Evolutionary conservation across 2,329 filamentous ascomycete genomes (phyloP).

Genomic region (Monosporascus sp.): DNA sequence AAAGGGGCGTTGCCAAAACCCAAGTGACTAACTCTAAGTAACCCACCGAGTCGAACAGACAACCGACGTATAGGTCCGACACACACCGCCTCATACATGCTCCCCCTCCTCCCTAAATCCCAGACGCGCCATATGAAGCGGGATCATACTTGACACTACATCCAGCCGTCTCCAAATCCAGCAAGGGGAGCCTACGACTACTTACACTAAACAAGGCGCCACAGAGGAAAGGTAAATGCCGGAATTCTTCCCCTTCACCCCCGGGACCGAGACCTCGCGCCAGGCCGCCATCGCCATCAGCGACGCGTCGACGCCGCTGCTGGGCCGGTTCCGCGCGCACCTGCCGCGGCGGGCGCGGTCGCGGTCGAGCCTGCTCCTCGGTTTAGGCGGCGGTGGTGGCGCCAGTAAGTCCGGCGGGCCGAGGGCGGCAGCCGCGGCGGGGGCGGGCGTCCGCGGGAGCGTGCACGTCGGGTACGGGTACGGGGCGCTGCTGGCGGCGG

Average conservation of each 20-base stretch:
- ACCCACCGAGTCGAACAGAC: too few species aligned
- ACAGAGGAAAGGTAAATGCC: constrained; percentile 40
- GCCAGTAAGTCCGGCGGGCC: constrained; percentile 11
- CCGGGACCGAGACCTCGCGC: constrained; percentile 54
- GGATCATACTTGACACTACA: too few species aligned
- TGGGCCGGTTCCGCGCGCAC: constrained; percentile 62
- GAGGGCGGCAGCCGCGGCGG: constrained; percentile 6
- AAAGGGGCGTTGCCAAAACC: too few species aligned
- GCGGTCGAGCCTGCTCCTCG: neutral
- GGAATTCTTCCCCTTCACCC: constrained; percentile 63
- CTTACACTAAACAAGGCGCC: neutral
- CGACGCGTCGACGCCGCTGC: constrained; percentile 51
- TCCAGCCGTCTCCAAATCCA: neutral
- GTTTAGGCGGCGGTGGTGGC: constrained; percentile 6
- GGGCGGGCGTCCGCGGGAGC: constrained; percentile 39
- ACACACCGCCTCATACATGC: too few species aligned
- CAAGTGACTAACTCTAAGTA: too few species aligned
- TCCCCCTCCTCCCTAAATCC: too few species aligned
- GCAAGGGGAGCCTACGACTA: neutral
- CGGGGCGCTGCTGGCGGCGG: constrained; percentile 45
- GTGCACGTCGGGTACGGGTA: constrained; percentile 56
- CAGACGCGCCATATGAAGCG: too few species aligned
- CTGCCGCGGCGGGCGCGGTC: constrained; percentile 8
- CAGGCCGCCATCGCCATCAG: constrained; percentile 38
- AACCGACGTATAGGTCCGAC: too few species aligned